Base-by-base conservation (phyloP, 78 protist species). In the Dictyostelium intermedium region DNA sequence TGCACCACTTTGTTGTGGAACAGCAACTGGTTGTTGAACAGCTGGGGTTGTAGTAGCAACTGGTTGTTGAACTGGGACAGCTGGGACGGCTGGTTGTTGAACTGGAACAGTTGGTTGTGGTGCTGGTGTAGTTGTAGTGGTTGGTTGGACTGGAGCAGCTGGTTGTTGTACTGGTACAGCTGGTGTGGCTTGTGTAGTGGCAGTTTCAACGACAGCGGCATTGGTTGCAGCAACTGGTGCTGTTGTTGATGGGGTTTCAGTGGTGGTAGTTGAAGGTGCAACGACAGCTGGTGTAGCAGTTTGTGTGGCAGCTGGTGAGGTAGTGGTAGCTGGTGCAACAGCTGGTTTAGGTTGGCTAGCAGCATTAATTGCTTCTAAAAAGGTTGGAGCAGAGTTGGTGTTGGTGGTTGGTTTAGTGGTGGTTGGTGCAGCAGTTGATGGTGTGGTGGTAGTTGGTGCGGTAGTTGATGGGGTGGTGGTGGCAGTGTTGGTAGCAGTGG, bases 291-390 rank as follows among this genome's bases (percentile, higher is more conserved):
- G 32, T 13, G 82, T 5, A 2, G 81, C 11, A n/a, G 81, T 23
- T 11, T 4, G 5, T 23, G 82, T 39, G 41, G 82, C 25, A n/a
- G 87, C 10, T 25, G 79, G 35, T 23, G 82, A 20, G 2, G 61
- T 56, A 7, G 84, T 25, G 35, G 14, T 41, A 25, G 84, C 69
- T 6, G 85, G 18, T 6, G 45, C 53, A 34, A 66, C 78, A 60
- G 70, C 45, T 76, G 93, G 63, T 25, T 43, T 85, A 73, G 91
- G 82, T 66, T 66, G 74, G 18, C 50, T 35, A 34, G 84, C 34
- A 53, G 84, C 66, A 27, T 61, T 66, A 18, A 61, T 34, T 35
- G 89, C 73, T 39, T 39, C 50, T 53, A 69, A 35, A 50, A 34
- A 25, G 20, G 43, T 30, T 7, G 86, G 37, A 0, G 84, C 56